Percentiles rank a stretch among this genome's conserved stretches.
phyloP scores from a whole-genome alignment of 1,284 basidiomycete species.

The Pseudozyma sp. region DNA sequence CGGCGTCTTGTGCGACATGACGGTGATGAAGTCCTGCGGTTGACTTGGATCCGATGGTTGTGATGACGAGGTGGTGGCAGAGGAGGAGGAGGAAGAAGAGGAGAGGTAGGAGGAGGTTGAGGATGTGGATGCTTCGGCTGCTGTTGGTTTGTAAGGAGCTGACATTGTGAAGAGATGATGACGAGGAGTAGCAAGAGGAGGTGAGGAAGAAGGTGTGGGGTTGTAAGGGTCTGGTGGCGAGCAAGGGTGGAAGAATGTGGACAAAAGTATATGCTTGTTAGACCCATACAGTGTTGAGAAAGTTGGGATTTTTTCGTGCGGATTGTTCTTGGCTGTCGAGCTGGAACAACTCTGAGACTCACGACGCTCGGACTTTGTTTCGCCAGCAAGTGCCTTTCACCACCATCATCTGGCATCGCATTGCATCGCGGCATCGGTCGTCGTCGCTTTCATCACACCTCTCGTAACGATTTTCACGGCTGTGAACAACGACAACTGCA shows the following conservation, averaged over 20 bases:
- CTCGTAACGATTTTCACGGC: too few species aligned
- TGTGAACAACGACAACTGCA: too few species aligned
- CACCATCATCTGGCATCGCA: background rate
- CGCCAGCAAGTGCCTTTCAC: background rate
- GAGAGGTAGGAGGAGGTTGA: constrained; percentile 26
- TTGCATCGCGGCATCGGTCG: background rate
- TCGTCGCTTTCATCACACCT: too few species aligned
- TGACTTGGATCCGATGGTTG: constrained; percentile 12
- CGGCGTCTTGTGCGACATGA: constrained; percentile 57
- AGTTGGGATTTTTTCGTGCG: too few species aligned
- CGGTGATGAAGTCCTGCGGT: constrained; percentile 51
- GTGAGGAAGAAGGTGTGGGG: background rate
- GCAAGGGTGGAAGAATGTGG: too few species aligned
- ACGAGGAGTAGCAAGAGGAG: background rate
- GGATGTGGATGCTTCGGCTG: constrained; percentile 14
- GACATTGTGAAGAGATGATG: constrained; percentile 19
- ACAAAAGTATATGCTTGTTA: too few species aligned
- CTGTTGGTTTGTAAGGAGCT: constrained; percentile 28
- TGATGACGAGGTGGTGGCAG: background rate
- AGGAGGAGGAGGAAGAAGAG: constrained; percentile 15
- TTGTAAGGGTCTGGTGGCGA: too few species aligned
- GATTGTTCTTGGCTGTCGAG: too few species aligned
- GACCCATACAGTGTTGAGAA: too few species aligned
- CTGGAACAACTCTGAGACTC: too few species aligned
- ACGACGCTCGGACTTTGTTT: too few species aligned